Evolutionary conservation across 2,329 filamentous ascomycete genomes (phyloP).

Genomic region (Ceratocystis eucalypticola): DNA sequence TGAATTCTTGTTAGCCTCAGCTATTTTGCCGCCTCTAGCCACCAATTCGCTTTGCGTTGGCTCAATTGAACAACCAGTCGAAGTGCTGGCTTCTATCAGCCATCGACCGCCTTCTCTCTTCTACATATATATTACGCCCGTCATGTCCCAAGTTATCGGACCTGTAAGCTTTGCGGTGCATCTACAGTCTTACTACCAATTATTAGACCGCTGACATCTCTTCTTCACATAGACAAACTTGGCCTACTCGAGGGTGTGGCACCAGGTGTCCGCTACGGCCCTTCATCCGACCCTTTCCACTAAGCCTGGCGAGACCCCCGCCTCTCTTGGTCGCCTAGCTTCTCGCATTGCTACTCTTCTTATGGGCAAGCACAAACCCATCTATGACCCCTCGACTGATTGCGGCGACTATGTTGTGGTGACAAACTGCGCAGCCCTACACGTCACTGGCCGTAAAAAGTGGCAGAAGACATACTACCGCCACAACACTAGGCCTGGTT

Average conservation of each 20-base stretch:
- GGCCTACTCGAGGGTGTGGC: conserved; percentile 93
- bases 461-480: conserved; percentile 93
- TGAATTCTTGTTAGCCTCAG: background rate
- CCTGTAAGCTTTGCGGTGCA: conserved; percentile 40
- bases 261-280: conserved; percentile 61
- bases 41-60: background rate
- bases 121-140: conserved; percentile 20
- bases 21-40: background rate
- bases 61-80: background rate
- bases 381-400: conserved; percentile 92
- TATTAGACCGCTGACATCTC: conserved; percentile 9
- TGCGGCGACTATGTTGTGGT: conserved; percentile 98
- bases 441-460: conserved; percentile 83
- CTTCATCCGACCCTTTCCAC: conserved; percentile 49
- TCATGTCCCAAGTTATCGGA: conserved; percentile 69
- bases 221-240: conserved; percentile 59
- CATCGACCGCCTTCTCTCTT: background rate
- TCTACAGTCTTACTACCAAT: background rate
- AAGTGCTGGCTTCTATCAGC: background rate
- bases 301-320: conserved; percentile 45
- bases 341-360: conserved; percentile 73
- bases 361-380: conserved; percentile 99
- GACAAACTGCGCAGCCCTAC: conserved; percentile 71
- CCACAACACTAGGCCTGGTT: conserved; percentile 82
- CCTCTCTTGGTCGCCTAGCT: conserved; percentile 79